These are phyloP conservation scores for Desmodesmus armatus DNA, from an alignment of 139 green algal species.

Conservation along the genomic window DNA sequence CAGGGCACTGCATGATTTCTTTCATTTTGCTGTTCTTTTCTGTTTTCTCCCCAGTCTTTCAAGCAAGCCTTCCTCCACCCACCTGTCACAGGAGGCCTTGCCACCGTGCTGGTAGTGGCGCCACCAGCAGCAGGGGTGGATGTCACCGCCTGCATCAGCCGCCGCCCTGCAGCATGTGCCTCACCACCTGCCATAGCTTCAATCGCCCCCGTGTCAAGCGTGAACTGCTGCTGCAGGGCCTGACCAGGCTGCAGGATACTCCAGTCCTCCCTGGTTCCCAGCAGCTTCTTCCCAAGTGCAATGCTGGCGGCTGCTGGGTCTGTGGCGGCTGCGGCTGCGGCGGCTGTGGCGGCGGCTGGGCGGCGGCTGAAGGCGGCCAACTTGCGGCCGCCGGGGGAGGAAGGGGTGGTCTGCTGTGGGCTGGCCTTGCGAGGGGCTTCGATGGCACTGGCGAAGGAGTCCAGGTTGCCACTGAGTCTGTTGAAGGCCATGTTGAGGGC, in stretches of 20 bases:
- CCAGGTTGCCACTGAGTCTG: constrained; percentile 8
- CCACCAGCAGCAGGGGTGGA: constrained; percentile 15
- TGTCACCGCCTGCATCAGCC: constrained; percentile 11
- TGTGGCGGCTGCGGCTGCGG: neutral
- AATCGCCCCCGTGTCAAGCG: neutral
- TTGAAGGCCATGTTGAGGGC: neutral
- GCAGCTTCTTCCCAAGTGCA: constrained; percentile 11
- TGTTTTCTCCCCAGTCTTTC: too few relatives aligned
- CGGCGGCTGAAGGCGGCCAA: neutral
- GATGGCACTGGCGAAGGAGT: neutral
- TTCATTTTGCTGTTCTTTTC: too few relatives aligned
- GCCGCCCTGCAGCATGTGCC: neutral
- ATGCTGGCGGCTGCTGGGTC: neutral
- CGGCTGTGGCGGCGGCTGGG: neutral
- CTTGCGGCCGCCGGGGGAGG: neutral
- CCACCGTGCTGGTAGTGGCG: constrained; percentile 15
- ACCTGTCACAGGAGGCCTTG: too few relatives aligned
- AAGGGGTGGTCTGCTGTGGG: neutral
- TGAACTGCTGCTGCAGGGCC: too few relatives aligned
- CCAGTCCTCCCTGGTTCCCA: constrained; percentile 12
- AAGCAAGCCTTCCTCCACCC: neutral
- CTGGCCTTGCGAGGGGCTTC: neutral
- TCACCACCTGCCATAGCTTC: neutral
- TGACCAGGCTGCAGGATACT: neutral
- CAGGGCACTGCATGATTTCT: too few relatives aligned